Percentiles rank a stretch among this genome's conserved stretches.
Conservation (phyloP, 345 rosid species). For the Salix suchowensis region DNA sequence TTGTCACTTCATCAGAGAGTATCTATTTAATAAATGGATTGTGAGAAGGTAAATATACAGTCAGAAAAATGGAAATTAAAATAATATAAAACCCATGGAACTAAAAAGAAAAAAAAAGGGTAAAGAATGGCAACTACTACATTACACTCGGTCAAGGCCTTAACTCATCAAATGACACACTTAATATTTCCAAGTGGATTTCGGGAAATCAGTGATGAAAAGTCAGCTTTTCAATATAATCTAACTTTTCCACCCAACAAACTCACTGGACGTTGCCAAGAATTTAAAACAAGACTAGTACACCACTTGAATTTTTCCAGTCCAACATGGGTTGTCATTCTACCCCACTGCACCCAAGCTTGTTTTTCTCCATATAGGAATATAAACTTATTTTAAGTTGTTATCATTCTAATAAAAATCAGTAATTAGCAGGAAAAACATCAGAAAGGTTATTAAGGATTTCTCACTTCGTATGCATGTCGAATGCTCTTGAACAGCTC, state of each 20-base stretch:
- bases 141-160: neutral
- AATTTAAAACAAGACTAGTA: neutral
- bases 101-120: too few relatives aligned
- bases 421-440: neutral
- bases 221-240: neutral
- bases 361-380: neutral
- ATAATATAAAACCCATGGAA: too few relatives aligned
- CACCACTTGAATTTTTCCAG: neutral
- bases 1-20: conserved; percentile 63
- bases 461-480: conserved; percentile 69
- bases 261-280: neutral
- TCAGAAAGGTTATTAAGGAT: conserved; percentile 13
- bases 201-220: neutral
- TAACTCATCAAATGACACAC: neutral
- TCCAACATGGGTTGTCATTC: neutral
- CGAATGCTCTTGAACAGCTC: conserved; percentile 74
- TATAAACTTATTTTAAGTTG: neutral
- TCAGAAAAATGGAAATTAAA: too few relatives aligned
- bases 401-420: conserved; percentile 4
- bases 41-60: neutral
- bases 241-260: neutral
- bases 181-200: neutral
- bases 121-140: too few relatives aligned
- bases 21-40: conserved; percentile 38
- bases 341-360: neutral